Percentiles rank a stretch among this genome's conserved stretches.
These are phyloP conservation scores for Heliocybe sulcata DNA, from an alignment of 1,284 basidiomycete genomes.

Conservation along the genomic window DNA sequence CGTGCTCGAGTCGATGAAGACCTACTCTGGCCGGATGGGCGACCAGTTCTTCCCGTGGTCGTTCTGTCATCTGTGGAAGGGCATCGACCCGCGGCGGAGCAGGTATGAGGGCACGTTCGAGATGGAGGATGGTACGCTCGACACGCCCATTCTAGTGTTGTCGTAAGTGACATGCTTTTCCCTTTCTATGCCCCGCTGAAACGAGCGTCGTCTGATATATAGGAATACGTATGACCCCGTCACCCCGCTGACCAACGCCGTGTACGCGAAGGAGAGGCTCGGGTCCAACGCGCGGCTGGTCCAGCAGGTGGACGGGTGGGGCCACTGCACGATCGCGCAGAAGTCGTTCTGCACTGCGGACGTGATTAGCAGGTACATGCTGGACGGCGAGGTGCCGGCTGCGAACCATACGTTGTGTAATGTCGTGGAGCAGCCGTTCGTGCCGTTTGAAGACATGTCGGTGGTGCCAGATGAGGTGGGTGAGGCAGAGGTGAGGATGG, in stretches of 20 bases:
- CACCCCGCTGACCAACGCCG: neutral
- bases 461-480: neutral
- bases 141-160: constrained; percentile 3
- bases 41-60: constrained; percentile 1
- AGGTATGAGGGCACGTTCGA: constrained; percentile 3
- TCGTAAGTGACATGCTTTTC: neutral
- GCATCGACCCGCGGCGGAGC: neutral
- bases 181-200: neutral
- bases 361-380: neutral
- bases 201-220: neutral
- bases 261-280: constrained; percentile 1
- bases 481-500: neutral
- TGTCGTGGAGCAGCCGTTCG: constrained; percentile 3
- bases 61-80: constrained; percentile 2
- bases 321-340: constrained; percentile 3
- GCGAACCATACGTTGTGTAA: constrained; percentile 3
- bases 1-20: neutral
- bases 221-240: constrained; percentile 6
- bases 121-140: constrained; percentile 3
- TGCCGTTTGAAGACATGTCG: neutral
- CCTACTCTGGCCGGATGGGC: constrained; percentile 1
- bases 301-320: constrained; percentile 5
- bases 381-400: neutral
- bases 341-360: constrained; percentile 3
- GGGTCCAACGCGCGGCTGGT: constrained; percentile 4